Base-by-base conservation (phyloP, 306 rosid species). In the Vigna trinervia region DNA sequence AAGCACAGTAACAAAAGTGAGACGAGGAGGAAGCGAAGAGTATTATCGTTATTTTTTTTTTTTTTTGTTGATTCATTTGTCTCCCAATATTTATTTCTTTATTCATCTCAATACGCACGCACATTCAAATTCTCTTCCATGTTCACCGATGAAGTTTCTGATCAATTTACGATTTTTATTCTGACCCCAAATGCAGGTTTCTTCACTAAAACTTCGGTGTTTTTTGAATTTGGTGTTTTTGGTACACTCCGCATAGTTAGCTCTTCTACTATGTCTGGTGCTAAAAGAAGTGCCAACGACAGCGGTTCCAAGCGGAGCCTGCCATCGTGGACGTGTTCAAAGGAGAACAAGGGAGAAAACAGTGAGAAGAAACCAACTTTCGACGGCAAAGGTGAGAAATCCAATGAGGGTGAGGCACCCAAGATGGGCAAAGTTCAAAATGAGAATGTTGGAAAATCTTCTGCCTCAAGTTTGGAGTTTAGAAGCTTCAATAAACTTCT, bases 241-340 rank as follows among this genome's bases (percentile, higher is more conserved):
- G 53, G 8, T 47, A 69, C 61, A 32, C 26, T 72, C 14, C 0
- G 14, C 34, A 10, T 70, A 39, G 8, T 11, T 41, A 60, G 74
- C 69, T 9, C 12, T 43, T 8, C 13, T 45, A 69, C 80, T 73
- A 93, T 93, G 96, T 87, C 94, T 75, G 75, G 68, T 78, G 41
- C 66, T 2, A 84, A 80, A 74, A 39, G 51, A 76, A 23, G 66
- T 76, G 50, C 57, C 28, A 73, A 56, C 65, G 70, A 74, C 69
- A 79, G 82, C 19, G 78, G 77, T 54, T 81, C 81, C 32, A 88
- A 78, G 91, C 86, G 91, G 60, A 89, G 76, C 83, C 87, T 89
- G 73, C 95, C 98, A 34, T 81, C 93, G 6, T 93, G 96, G 95
- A 81, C 79, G 86, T 82, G 84, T 84, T 81, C 84, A 59, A 82